Evolutionary conservation across 1,284 basidiomycete genomes (phyloP).

Genomic region (Hypsizygus ulmarius): DNA sequence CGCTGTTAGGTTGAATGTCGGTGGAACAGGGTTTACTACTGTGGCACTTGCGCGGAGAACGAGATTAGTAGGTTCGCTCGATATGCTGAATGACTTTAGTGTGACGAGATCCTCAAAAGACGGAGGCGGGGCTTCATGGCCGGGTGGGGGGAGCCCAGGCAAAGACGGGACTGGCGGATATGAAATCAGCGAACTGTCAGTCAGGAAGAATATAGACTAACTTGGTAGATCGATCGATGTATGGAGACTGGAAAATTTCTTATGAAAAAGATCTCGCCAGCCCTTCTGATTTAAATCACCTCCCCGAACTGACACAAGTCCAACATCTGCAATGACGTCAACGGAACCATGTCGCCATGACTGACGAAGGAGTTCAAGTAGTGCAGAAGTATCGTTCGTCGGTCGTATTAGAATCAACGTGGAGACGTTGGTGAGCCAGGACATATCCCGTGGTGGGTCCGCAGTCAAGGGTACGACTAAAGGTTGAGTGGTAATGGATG

Average conservation of each 20-base stretch:
- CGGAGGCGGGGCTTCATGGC: conserved; percentile 49
- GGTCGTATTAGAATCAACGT: conserved; percentile 52
- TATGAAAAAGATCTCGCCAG: conserved; percentile 51
- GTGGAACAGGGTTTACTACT: conserved; percentile 54
- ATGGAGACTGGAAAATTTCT: conserved; percentile 43
- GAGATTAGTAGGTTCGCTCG: conserved; percentile 44
- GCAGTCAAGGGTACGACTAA: conserved; percentile 56
- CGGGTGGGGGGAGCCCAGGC: conserved; percentile 65
- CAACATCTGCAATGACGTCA: conserved; percentile 41
- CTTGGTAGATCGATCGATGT: conserved; percentile 49
- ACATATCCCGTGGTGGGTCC: conserved; percentile 49
- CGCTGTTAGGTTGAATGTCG: conserved; percentile 43
- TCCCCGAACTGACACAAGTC: conserved; percentile 46
- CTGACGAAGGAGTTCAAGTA: conserved; percentile 52
- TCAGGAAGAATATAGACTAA: conserved; percentile 32
- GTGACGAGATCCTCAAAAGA: conserved; percentile 56
- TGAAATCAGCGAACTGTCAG: conserved; percentile 5
- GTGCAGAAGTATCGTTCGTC: conserved; percentile 46
- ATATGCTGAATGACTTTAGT: conserved; percentile 54
- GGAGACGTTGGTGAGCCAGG: conserved; percentile 60
- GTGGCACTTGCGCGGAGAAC: conserved; percentile 54
- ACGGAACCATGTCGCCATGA: conserved; percentile 57
- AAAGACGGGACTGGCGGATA: conserved; percentile 52
- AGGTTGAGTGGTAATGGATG: conserved; percentile 43
- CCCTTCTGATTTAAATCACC: conserved; percentile 41